Evolutionary conservation across 495 filamentous ascomycete species (phyloP).

Genomic region (Cercophora samala): DNA sequence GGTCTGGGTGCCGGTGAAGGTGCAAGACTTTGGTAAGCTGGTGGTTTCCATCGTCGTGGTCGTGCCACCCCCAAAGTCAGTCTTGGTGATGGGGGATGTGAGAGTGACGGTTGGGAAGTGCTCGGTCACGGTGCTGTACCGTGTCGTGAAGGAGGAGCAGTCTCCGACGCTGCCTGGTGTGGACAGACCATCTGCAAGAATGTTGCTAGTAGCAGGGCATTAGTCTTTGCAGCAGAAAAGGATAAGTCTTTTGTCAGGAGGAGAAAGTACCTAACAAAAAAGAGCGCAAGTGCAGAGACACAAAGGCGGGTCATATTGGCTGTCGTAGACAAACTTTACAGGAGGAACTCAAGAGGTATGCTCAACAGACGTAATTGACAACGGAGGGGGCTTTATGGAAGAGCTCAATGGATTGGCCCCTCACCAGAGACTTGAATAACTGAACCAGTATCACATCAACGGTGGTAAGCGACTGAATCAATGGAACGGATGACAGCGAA

Average conservation of each 20-base stretch:
- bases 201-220: background rate
- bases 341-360: too few relatives aligned
- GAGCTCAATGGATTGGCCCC: background rate
- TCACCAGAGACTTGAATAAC: background rate
- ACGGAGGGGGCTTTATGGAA: background rate
- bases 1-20: constrained; percentile 25
- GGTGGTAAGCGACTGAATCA: background rate
- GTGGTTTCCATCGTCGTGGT: constrained; percentile 11
- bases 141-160: background rate
- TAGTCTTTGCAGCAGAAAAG: too few relatives aligned
- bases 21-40: constrained; percentile 24
- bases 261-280: background rate
- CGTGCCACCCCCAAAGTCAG: background rate
- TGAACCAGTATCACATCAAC: background rate
- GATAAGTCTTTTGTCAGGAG: too few relatives aligned
- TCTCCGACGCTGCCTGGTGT: background rate
- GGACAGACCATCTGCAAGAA: background rate
- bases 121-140: background rate
- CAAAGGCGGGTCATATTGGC: background rate
- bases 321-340: background rate
- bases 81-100: background rate
- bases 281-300: background rate
- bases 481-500: background rate
- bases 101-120: constrained; percentile 1
- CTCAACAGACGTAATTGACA: background rate